Base-by-base conservation (phyloP, 345 rosid genomes). In the Bruguiera sexangula region DNA sequence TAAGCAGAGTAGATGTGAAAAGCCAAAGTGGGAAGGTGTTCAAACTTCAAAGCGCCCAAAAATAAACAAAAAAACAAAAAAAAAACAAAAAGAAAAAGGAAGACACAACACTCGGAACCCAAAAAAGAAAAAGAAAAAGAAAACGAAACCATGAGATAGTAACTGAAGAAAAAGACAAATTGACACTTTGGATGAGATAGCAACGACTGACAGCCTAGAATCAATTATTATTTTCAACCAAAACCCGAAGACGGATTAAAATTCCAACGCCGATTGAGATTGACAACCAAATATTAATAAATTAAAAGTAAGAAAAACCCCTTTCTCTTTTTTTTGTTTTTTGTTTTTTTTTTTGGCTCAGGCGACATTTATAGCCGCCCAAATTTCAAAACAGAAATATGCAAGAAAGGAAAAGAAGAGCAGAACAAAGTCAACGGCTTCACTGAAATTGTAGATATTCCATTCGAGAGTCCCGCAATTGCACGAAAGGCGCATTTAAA, bases 121-220 rank as follows among this genome's bases (percentile, higher is more conserved):
- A 34, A 63, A 43, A 61, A 58, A 63, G 56, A 56, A 63, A 21
- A 61, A 52, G 54, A 74, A 43, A 43, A 43, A 13, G 4, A 43
- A 39, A 39, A 9, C 15, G 48, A 39, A 43, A 43, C 50, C 19
- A 30, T 56, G 60, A 10, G 60, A 62, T 37, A 76, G 73, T 71
- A 71, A 71, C 70, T 39, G 34, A 76, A 73, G 73, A 82, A 80
- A 43, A 84, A 71, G 82, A 82, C 84, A 80, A 83, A 79, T 60
- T 72, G 58, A 58, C 27, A 72, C 76, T 79, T 80, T 80, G 74
- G 73, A 70, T 62, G 30, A 56, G 60, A 56, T 66, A 67, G 67
- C 64, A 36, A 63, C 72, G 73, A 43, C 50, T 43, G 50, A 66
- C 74, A 62, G 65, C 67, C 74, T 55, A 68, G 78, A 29, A 68